These are phyloP conservation scores for Salix exigua DNA, from an alignment of 345 rosid genomes.

Conservation along the genomic window DNA sequence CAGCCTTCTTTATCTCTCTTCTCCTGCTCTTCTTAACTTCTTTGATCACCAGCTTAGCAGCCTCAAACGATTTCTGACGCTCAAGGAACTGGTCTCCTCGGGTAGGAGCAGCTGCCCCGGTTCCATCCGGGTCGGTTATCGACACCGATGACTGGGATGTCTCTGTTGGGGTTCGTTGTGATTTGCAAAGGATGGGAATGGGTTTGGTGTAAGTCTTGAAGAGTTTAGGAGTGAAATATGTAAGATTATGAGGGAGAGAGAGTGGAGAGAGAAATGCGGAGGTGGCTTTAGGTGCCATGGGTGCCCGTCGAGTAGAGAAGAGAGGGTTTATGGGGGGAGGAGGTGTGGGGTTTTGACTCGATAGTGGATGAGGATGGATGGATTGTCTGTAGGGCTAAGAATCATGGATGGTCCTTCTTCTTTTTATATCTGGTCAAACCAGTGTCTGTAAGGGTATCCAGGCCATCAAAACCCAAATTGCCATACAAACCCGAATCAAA, in stretches of 20 bases:
- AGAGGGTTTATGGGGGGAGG: neutral
- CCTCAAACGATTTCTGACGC: conserved; percentile 51
- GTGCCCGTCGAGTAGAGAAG: neutral
- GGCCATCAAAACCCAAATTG: too few relatives aligned
- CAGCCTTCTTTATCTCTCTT: conserved; percentile 32
- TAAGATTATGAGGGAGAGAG: conserved; percentile 36
- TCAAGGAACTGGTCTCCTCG: conserved; percentile 71
- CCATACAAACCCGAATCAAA: too few relatives aligned
- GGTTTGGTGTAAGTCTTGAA: conserved; percentile 27
- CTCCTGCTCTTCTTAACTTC: conserved; percentile 48
- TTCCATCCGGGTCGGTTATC: conserved; percentile 41
- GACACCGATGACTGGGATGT: conserved; percentile 25
- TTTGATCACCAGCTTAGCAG: conserved; percentile 46
- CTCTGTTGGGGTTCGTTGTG: conserved; percentile 16
- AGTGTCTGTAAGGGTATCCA: neutral
- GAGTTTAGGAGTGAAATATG: conserved; percentile 29
- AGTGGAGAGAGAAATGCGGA: conserved; percentile 43
- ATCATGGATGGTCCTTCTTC: neutral
- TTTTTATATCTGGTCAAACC: neutral
- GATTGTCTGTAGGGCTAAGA: neutral
- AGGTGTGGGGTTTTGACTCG: neutral
- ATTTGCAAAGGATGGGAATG: conserved; percentile 35
- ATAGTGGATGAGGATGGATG: neutral
- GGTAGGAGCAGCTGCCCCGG: conserved; percentile 72
- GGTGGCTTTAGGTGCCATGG: conserved; percentile 60